Evolutionary conservation across 257 asterid genomes (phyloP).

Genomic region (Echites panduratus): DNA sequence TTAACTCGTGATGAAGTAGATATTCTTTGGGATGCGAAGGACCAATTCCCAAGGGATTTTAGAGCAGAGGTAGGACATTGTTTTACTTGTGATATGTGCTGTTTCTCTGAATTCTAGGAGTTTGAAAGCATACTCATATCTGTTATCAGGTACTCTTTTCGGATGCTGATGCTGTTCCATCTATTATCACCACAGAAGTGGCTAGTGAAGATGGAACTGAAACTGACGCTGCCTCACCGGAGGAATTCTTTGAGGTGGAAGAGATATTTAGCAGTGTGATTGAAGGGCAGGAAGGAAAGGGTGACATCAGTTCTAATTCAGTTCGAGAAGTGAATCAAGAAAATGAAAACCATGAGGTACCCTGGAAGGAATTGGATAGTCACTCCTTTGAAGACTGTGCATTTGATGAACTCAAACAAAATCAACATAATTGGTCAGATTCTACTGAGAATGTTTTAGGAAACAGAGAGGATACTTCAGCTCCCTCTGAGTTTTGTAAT

Average conservation of each 20-base stretch:
- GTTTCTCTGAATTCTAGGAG: slow-evolving; percentile 30
- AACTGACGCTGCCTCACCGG: slow-evolving; percentile 63
- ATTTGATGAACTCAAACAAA: slow-evolving; percentile 54
- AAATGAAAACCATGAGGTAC: slow-evolving; percentile 39
- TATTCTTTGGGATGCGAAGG: slow-evolving; percentile 83
- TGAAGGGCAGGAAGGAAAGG: slow-evolving; percentile 67
- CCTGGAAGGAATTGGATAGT: slow-evolving; percentile 48
- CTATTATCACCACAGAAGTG: slow-evolving; percentile 41
- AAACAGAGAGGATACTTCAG: slow-evolving; percentile 25
- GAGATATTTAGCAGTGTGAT: slow-evolving; percentile 74
- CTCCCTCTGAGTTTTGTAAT: slow-evolving; percentile 28
- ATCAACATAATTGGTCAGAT: slow-evolving; percentile 27
- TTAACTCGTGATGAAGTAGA: slow-evolving; percentile 89
- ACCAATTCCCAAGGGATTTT: slow-evolving; percentile 72
- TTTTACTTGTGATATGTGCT: slow-evolving; percentile 27
- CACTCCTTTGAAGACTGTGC: slow-evolving; percentile 88
- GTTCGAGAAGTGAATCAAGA: slow-evolving; percentile 34
- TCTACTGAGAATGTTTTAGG: slow-evolving; percentile 21
- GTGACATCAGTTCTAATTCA: slow-evolving; percentile 40
- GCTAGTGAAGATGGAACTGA: slow-evolving; percentile 64
- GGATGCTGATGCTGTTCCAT: slow-evolving; percentile 69
- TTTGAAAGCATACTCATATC: slow-evolving; percentile 35
- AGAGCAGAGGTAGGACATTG: slow-evolving; percentile 71
- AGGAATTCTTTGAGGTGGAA: slow-evolving; percentile 94
- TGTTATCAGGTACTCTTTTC: slow-evolving; percentile 85